These are phyloP conservation scores for Phialocephala subalpina DNA, from an alignment of 2,329 filamentous ascomycete species.

Conservation along the genomic window DNA sequence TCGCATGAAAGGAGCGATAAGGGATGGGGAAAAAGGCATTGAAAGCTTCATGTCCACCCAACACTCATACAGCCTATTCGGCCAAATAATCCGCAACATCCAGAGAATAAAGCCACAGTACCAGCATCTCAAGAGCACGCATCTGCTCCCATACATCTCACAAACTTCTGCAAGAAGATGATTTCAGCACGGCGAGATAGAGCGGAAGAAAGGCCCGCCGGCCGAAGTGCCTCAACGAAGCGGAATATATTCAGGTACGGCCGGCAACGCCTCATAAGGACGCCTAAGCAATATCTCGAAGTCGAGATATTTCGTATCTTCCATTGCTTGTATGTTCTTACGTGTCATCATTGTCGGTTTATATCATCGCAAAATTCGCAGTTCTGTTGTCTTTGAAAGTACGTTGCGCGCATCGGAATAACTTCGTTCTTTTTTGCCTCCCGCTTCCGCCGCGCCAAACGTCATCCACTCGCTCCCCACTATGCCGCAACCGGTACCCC, in stretches of 20 bases:
- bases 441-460: not conserved
- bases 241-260: constrained; percentile 15
- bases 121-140: not conserved
- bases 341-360: constrained; percentile 1
- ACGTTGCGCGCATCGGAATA: not conserved
- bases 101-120: constrained; percentile 18
- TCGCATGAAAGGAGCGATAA: constrained; percentile 10
- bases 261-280: not conserved
- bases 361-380: not conserved
- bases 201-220: constrained; percentile 27
- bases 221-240: constrained; percentile 19
- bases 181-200: constrained; percentile 5
- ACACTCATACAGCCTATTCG: constrained; percentile 23
- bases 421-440: not conserved
- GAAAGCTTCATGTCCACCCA: not conserved
- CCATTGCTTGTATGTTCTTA: not conserved
- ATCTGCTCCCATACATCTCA: not conserved
- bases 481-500: constrained; percentile 4
- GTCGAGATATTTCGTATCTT: not conserved
- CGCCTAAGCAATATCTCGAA: not conserved
- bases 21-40: not conserved
- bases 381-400: not conserved
- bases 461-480: constrained; percentile 1
- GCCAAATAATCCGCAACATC: constrained; percentile 24
- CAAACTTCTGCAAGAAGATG: not conserved